Evolutionary conservation across 73 alveolate species (phyloP).

Genomic region (Blepharisma japonicum): DNA sequence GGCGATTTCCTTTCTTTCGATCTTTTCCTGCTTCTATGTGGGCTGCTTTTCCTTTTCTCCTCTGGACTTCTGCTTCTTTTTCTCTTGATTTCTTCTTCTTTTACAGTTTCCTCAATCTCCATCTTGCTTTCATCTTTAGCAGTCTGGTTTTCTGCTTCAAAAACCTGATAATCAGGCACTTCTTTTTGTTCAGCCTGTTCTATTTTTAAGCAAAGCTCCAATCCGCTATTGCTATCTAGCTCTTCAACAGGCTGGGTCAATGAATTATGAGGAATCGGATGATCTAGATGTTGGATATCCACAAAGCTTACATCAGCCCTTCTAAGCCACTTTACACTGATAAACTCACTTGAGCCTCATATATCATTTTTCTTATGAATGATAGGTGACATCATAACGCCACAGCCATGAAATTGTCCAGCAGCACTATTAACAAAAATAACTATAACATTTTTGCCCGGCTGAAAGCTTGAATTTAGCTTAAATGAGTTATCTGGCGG

Average conservation of each 20-base stretch:
- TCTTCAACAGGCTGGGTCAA: slow-evolving; percentile 30
- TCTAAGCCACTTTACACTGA: slow-evolving; percentile 20
- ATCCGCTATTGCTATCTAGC: background rate
- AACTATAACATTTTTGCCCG: slow-evolving; percentile 2
- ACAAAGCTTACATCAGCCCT: slow-evolving; percentile 6
- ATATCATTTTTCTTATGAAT: background rate
- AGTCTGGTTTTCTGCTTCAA: background rate
- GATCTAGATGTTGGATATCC: background rate
- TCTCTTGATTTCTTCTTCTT: background rate
- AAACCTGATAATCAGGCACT: slow-evolving; percentile 15
- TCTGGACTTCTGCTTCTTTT: background rate
- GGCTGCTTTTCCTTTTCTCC: background rate
- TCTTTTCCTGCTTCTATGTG: background rate
- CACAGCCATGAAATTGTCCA: slow-evolving; percentile 16
- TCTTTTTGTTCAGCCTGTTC: slow-evolving; percentile 15
- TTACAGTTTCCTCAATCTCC: background rate
- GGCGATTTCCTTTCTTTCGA: background rate
- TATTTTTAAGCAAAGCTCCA: slow-evolving; percentile 4
- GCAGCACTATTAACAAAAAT: slow-evolving; percentile 22
- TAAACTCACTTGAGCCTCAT: background rate
- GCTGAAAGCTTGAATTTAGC: slow-evolving; percentile 12
- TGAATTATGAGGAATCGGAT: slow-evolving; percentile 11
- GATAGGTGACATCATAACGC: background rate
- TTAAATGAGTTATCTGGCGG: slow-evolving; percentile 19
- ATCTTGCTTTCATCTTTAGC: background rate